These are phyloP conservation scores for Hypoxylon fragiforme DNA, from an alignment of 495 filamentous ascomycete genomes.

Conservation along the genomic window DNA sequence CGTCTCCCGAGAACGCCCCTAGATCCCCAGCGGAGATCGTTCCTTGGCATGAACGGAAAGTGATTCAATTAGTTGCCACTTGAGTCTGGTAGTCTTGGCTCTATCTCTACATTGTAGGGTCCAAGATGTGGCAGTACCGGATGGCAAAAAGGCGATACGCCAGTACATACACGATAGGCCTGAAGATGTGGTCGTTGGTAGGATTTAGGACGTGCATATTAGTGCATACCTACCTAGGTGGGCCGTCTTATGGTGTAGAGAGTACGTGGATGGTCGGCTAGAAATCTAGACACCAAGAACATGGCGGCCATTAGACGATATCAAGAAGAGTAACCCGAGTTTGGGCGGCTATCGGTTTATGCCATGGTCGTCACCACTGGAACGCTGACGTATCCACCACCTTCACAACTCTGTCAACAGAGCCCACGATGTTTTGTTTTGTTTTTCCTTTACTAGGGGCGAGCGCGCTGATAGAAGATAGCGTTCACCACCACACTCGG, in stretches of 20 bases:
- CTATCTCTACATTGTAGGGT: background rate
- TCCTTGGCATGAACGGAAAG: slow-evolving; percentile 27
- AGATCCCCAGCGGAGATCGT: slow-evolving; percentile 32
- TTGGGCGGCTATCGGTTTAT: slow-evolving; percentile 14
- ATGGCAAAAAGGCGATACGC: background rate
- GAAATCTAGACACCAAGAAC: slow-evolving; percentile 2
- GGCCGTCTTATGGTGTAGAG: slow-evolving; percentile 13
- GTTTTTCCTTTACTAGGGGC: too few relatives aligned
- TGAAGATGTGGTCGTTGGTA: slow-evolving; percentile 2
- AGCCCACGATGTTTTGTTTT: background rate
- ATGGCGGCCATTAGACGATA: slow-evolving; percentile 2
- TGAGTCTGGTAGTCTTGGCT: background rate
- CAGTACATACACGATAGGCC: background rate
- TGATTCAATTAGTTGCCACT: slow-evolving; percentile 13
- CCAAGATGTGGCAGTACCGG: slow-evolving; percentile 3
- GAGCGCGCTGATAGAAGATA: too few relatives aligned
- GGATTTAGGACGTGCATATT: background rate
- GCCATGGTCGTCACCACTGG: slow-evolving; percentile 4
- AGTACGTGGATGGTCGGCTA: slow-evolving; percentile 11
- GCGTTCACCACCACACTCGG: too few relatives aligned
- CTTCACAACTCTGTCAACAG: background rate
- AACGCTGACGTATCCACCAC: slow-evolving; percentile 11
- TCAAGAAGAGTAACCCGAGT: background rate
- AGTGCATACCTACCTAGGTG: background rate
- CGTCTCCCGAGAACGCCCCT: slow-evolving; percentile 17